phyloP scores from a whole-genome alignment of 352 stramenopile genomes.

The Phytophthora pisi region DNA sequence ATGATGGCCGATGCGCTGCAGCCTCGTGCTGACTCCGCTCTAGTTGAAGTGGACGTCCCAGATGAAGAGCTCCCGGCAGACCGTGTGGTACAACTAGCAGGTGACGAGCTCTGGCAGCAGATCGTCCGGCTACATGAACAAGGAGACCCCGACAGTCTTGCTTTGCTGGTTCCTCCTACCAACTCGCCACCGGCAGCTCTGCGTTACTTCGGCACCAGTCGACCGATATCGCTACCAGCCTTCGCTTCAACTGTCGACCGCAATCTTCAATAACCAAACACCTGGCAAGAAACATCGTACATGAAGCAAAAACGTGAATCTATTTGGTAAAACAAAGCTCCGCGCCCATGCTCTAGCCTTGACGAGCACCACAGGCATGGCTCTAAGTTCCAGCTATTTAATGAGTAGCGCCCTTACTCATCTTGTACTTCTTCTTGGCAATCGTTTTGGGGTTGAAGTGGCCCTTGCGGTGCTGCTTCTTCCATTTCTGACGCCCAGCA shows the following conservation, averaged over 20 bases:
- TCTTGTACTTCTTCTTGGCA: conserved; percentile 86
- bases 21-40: conserved; percentile 55
- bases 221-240: conserved; percentile 44
- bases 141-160: conserved; percentile 41
- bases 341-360: background rate
- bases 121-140: conserved; percentile 48
- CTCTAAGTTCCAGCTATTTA: conserved; percentile 39
- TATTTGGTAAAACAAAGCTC: conserved; percentile 48
- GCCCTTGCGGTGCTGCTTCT: conserved; percentile 87
- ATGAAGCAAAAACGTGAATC: conserved; percentile 39
- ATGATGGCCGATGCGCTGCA: conserved; percentile 53
- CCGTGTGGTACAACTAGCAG: conserved; percentile 39
- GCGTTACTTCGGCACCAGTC: conserved; percentile 61
- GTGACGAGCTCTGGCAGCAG: conserved; percentile 56
- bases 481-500: conserved; percentile 95
- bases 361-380: conserved; percentile 3
- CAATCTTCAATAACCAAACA: conserved; percentile 28
- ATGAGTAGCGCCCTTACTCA: conserved; percentile 62
- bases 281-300: conserved; percentile 11
- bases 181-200: conserved; percentile 74
- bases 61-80: conserved; percentile 37
- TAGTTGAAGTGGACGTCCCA: conserved; percentile 52
- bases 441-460: conserved; percentile 93
- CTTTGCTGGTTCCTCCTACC: conserved; percentile 50
- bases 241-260: conserved; percentile 56